phyloP scores from a whole-genome alignment of 2,329 filamentous ascomycete genomes.

The Epichloe typhina region DNA sequence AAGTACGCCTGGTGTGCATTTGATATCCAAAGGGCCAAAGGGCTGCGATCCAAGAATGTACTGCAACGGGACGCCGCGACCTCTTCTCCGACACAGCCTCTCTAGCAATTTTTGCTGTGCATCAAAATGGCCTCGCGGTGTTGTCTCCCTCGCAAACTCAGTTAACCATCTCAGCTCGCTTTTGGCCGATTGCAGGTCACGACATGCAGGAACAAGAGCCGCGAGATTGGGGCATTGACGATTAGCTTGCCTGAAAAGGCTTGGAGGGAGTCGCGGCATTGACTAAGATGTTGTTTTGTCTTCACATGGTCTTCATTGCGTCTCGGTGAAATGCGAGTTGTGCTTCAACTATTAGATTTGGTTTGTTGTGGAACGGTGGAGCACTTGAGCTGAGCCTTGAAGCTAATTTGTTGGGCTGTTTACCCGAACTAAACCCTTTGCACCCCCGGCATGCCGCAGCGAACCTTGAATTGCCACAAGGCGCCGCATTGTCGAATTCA shows the following conservation, averaged over 20 bases:
- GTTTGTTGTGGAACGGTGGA: neutral
- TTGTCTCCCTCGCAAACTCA: slow-evolving; percentile 36
- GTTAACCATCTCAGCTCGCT: slow-evolving; percentile 64
- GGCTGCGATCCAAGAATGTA: slow-evolving; percentile 82
- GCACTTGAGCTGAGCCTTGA: too few species aligned
- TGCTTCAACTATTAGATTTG: neutral
- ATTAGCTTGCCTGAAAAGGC: slow-evolving; percentile 40
- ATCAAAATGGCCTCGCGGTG: slow-evolving; percentile 5
- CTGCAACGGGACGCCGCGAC: slow-evolving; percentile 64
- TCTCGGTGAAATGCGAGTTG: neutral
- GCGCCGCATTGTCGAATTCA: neutral
- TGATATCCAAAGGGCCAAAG: slow-evolving; percentile 72
- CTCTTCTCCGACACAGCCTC: slow-evolving; percentile 34
- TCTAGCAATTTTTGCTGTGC: slow-evolving; percentile 14
- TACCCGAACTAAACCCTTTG: slow-evolving; percentile 18
- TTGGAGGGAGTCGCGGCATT: slow-evolving; percentile 52
- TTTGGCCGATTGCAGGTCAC: slow-evolving; percentile 47
- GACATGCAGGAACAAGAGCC: slow-evolving; percentile 49
- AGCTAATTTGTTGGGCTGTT: slow-evolving; percentile 5
- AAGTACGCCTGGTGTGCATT: slow-evolving; percentile 63
- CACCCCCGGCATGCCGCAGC: neutral
- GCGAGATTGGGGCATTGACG: slow-evolving; percentile 42
- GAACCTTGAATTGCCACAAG: neutral
- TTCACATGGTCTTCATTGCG: neutral
- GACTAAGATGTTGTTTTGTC: neutral